A percentile compares a stretch with the other conserved stretches of the same genome.
These are phyloP conservation scores for Paulownia fortunei DNA, from an alignment of 257 asterid genomes.

Conservation along the genomic window DNA sequence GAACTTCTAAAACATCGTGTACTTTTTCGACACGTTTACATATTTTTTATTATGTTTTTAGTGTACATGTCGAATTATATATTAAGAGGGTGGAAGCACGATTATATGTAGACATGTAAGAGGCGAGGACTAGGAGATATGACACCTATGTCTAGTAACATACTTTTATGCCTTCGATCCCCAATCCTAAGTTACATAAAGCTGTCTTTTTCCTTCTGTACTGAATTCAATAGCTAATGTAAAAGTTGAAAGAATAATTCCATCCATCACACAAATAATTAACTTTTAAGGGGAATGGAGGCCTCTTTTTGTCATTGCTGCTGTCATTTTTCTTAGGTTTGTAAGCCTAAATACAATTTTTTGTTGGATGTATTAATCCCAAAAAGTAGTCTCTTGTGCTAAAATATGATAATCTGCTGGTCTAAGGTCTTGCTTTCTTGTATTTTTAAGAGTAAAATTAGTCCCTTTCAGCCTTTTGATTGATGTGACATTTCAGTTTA, in stretches of 20 bases:
- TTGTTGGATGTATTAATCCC: background rate
- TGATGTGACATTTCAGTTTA: constrained; percentile 14
- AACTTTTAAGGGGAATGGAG: background rate
- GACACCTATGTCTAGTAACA: background rate
- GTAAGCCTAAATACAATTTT: background rate
- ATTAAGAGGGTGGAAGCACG: no score
- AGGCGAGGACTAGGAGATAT: no score
- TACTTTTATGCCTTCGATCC: background rate
- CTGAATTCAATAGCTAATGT: background rate
- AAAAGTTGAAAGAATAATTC: background rate
- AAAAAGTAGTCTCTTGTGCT: background rate
- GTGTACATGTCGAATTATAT: no score
- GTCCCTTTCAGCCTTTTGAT: constrained; percentile 18
- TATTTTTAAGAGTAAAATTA: background rate
- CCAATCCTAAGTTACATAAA: background rate
- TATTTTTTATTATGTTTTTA: no score
- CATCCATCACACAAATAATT: background rate
- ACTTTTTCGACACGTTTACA: no score
- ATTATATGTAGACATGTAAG: no score
- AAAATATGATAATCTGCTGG: background rate
- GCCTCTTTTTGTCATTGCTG: constrained; percentile 12
- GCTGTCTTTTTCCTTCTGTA: constrained; percentile 5
- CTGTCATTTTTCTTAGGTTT: background rate
- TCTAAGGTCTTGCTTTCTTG: background rate
- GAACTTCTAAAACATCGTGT: no score